Conservation (phyloP, 2,329 filamentous ascomycete species). For the Didymella keratinophila region DNA sequence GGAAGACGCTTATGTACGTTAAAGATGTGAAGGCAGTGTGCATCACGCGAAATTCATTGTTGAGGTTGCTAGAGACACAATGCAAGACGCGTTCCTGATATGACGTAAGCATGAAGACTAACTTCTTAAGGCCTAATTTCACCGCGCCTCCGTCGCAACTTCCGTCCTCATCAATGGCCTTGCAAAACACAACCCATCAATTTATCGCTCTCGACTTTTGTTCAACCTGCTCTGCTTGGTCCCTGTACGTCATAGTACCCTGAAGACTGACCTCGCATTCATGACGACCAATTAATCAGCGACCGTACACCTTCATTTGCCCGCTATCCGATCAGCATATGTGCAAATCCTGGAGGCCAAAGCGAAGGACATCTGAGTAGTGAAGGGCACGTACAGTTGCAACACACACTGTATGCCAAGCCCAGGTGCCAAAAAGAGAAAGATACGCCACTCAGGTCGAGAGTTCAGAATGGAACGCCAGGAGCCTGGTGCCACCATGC, state of each 20-base stretch:
- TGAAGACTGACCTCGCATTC: background rate
- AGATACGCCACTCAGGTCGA: conserved; percentile 37
- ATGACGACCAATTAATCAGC: background rate
- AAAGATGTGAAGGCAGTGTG: background rate
- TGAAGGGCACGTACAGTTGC: background rate
- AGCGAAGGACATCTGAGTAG: background rate
- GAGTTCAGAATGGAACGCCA: conserved; percentile 33
- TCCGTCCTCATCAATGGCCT: background rate
- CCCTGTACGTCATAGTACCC: background rate
- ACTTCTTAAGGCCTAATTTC: conserved; percentile 1
- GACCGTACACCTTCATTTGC: background rate
- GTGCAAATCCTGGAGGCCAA: background rate
- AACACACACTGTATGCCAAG: conserved; percentile 32
- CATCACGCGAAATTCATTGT: background rate
- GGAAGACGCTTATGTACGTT: no score
- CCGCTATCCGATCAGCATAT: background rate
- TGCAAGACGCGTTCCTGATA: background rate
- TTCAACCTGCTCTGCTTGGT: background rate
- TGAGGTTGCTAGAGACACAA: background rate
- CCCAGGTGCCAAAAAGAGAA: conserved; percentile 40
- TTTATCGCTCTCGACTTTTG: background rate
- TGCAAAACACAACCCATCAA: background rate
- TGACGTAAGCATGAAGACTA: conserved; percentile 20
- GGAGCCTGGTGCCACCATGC: conserved; percentile 25
- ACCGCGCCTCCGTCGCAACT: conserved; percentile 2